These are phyloP conservation scores for Mucor piriformis DNA, from an alignment of 371 early-diverging fungal genomes.

Conservation along the genomic window DNA sequence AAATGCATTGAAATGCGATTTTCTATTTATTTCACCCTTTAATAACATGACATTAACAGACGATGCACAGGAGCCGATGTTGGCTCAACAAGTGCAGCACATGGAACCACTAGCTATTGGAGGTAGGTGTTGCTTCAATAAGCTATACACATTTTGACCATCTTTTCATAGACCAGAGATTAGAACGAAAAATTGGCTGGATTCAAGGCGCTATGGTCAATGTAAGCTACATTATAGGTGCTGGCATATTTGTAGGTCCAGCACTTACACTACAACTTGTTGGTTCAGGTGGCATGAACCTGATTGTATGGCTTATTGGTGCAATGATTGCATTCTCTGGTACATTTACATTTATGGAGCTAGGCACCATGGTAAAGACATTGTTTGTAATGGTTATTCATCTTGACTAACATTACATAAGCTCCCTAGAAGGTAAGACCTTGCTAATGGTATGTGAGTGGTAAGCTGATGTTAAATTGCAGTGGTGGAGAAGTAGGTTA, in stretches of 20 bases:
- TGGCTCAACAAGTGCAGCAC: constrained; percentile 29
- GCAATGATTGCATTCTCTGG: constrained; percentile 42
- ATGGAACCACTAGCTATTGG: constrained; percentile 46
- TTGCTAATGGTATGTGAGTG: neutral
- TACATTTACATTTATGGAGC: constrained; percentile 43
- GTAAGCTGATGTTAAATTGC: neutral
- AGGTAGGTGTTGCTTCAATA: constrained; percentile 13
- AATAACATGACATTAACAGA: neutral
- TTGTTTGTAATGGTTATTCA: neutral
- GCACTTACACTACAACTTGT: constrained; percentile 38
- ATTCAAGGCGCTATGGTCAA: constrained; percentile 45
- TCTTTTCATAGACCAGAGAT: constrained; percentile 35
- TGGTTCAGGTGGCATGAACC: constrained; percentile 49
- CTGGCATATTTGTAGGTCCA: constrained; percentile 49
- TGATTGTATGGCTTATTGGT: constrained; percentile 42
- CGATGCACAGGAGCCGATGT: constrained; percentile 11
- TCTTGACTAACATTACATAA: constrained; percentile 5
- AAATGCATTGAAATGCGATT: too few species aligned
- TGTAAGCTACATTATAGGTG: constrained; percentile 49
- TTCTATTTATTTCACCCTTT: too few species aligned
- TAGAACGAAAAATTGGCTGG: constrained; percentile 48
- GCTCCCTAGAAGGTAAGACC: constrained; percentile 43
- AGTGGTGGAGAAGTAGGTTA: constrained; percentile 54
- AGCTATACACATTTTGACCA: neutral
- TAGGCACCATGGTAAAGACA: constrained; percentile 47